phyloP scores from a whole-genome alignment of 2,329 filamentous ascomycete genomes.

The Shiraia bambusicola region DNA sequence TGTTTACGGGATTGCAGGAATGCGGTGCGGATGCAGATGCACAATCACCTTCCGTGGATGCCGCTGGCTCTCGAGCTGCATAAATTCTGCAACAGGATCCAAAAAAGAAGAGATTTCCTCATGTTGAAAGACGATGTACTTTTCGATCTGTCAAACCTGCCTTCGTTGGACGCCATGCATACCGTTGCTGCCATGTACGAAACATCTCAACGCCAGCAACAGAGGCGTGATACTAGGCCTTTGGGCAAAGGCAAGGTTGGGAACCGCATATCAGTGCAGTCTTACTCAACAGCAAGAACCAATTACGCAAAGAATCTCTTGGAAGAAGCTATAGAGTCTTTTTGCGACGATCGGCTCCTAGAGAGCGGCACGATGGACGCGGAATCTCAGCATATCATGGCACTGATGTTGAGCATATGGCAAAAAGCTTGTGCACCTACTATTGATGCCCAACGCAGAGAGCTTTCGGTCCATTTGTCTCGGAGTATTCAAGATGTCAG shows the following conservation, averaged over 20 bases:
- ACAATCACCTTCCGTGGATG: conserved; percentile 15
- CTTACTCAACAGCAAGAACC: no score
- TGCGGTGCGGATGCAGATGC: conserved; percentile 21
- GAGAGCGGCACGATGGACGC: not conserved
- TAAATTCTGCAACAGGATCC: conserved; percentile 19
- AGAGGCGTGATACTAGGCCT: not conserved
- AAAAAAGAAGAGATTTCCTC: conserved; percentile 17
- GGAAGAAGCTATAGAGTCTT: no score
- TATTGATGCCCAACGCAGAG: conserved; percentile 10
- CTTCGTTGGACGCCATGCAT: conserved; percentile 10
- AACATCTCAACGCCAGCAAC: not conserved
- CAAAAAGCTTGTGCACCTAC: conserved; percentile 4
- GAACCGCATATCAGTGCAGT: no score
- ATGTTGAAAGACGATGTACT: not conserved
- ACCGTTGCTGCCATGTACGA: conserved; percentile 20
- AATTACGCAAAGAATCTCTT: no score
- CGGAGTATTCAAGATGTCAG: conserved; percentile 5
- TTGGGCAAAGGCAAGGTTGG: no score
- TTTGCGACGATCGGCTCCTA: not conserved
- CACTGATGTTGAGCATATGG: conserved; percentile 24
- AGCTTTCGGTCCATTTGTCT: conserved; percentile 21
- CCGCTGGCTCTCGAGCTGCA: conserved; percentile 24
- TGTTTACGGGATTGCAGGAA: conserved; percentile 27
- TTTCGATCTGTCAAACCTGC: not conserved
- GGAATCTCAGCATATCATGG: conserved; percentile 15